Evolutionary conservation across 2,329 filamentous ascomycete species (phyloP), one percentile per base, ranked within the genome.

Genomic region (Penicillium sp.): DNA sequence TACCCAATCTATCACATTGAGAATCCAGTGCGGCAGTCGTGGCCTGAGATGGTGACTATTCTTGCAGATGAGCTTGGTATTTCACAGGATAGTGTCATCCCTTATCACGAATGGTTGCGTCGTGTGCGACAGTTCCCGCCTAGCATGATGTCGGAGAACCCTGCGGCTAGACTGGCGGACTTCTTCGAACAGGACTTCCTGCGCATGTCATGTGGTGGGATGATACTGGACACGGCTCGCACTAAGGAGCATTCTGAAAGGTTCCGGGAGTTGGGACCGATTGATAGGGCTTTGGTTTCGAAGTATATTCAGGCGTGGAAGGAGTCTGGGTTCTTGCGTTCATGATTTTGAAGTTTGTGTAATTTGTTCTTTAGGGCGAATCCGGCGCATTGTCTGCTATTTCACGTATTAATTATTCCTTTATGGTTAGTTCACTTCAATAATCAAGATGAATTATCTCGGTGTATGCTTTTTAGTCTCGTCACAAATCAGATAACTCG

Each of bases 11-110:
- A 44, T 10, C 41, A 44, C 12, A 30, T 44, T 28, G 41, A 44
- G 14, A 44, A 44, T 5, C 41, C 41, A 3, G 41, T 44, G 41
- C 33, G 41, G 11, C 33, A 44, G 16, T 34, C 41, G 5, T 44
- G 41, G 41, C 9, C 10, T 5, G 33, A 44, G 11, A 37, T 37
- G 22, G 13, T 22, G 5, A 3, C 22, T 11, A 12, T 44, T 8
- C 5, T 44, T 12, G 22, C 31, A 14, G 22, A 44, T 12, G 41
- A 33, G 8, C 33, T 44, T 10, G n/a, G 22, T 19, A 39, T 39
- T 4, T 6, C 36, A 11, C 19, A 22, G 5, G n/a, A 3, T 2
- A 27, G 19, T 4, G 13, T 37, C 7, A 11, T 37, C 25, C 14
- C 41, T 2, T 37, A 29, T 9, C 11, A n/a, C 6, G 33, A 44